Percentiles rank a stretch among this genome's conserved stretches.
phyloP scores from a whole-genome alignment of 371 early-diverging fungal species.

The Parasitella parasitica region DNA sequence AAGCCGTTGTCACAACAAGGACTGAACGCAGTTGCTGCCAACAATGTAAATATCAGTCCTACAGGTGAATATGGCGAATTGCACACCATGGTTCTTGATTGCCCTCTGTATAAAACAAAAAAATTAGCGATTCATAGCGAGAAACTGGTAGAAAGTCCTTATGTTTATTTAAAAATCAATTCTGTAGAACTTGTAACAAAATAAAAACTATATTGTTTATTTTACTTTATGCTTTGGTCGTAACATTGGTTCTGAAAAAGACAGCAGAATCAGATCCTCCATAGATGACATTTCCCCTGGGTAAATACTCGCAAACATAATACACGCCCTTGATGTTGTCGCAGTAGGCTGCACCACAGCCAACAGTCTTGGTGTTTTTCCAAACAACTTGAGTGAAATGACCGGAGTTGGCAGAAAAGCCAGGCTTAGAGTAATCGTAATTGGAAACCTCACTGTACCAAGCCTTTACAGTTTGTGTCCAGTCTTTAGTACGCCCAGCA shows the following conservation, averaged over 20 bases:
- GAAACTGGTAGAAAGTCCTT: constrained; percentile 32
- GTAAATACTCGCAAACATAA: constrained; percentile 44
- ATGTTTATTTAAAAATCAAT: constrained; percentile 38
- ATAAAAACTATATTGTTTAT: background rate
- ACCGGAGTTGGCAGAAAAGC: constrained; percentile 32
- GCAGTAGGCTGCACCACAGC: constrained; percentile 48
- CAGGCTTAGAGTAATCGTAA: constrained; percentile 45
- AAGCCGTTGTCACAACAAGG: background rate
- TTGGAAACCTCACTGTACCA: constrained; percentile 50
- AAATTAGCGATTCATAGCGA: constrained; percentile 32
- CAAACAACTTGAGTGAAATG: constrained; percentile 59
- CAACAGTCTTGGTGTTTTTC: constrained; percentile 42
- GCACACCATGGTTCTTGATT: constrained; percentile 57
- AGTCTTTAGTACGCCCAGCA: constrained; percentile 39
- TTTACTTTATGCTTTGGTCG: background rate
- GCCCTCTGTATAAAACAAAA: constrained; percentile 37
- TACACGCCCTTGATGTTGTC: constrained; percentile 22
- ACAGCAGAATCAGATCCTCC: background rate
- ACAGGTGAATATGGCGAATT: constrained; percentile 62
- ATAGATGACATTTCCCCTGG: constrained; percentile 41
- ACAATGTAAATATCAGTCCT: constrained; percentile 7
- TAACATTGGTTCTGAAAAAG: background rate
- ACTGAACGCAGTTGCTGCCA: background rate
- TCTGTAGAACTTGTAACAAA: constrained; percentile 18
- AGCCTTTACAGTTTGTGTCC: constrained; percentile 24